Conservation (phyloP, 2,329 filamentous ascomycete genomes). For the Chaetomiaceae sp. region DNA sequence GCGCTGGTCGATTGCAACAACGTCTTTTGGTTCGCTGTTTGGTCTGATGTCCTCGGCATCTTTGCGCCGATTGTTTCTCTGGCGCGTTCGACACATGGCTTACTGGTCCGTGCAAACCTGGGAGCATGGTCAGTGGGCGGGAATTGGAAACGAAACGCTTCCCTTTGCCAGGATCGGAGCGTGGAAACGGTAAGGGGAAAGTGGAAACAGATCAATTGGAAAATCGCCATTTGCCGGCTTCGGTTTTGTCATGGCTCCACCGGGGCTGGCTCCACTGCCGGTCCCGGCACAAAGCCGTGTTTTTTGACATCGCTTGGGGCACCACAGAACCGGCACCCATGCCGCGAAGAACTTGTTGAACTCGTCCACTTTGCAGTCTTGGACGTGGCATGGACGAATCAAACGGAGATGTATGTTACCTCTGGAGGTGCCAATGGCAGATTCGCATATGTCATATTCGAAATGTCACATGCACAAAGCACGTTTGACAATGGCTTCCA, state of each 20-base stretch:
- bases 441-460: too few species aligned
- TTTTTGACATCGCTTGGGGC: background rate
- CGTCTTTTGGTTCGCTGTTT: too few species aligned
- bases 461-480: too few species aligned
- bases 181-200: background rate
- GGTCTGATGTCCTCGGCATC: too few species aligned
- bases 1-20: too few species aligned
- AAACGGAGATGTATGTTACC: too few species aligned
- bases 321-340: background rate
- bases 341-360: background rate
- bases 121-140: background rate
- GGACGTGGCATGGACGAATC: too few species aligned
- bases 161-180: background rate
- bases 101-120: background rate
- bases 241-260: background rate
- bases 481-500: too few species aligned
- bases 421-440: too few species aligned
- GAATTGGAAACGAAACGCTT: slow-evolving; percentile 1
- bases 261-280: too few species aligned
- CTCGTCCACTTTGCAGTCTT: too few species aligned
- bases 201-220: background rate
- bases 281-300: background rate
- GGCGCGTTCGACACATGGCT: background rate
- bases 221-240: slow-evolving; percentile 8
- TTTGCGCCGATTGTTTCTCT: background rate